These are phyloP conservation scores for Neoascochyta sp. DNA, from an alignment of 2,329 filamentous ascomycete genomes.

Conservation along the genomic window DNA sequence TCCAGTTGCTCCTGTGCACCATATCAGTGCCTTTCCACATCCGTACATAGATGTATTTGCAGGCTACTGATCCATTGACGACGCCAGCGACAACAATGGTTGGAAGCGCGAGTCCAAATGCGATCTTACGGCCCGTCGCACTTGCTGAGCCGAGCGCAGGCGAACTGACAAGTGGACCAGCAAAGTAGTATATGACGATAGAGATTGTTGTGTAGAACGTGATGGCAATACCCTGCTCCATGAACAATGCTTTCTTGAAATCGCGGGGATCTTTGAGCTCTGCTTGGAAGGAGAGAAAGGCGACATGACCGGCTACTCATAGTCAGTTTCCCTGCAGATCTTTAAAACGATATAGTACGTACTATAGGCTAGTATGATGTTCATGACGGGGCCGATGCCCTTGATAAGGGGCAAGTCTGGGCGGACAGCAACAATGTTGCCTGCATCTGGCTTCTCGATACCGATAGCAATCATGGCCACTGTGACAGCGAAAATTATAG, in stretches of 20 bases:
- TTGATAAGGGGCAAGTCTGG: slow-evolving; percentile 19
- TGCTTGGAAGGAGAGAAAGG: slow-evolving; percentile 64
- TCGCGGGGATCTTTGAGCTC: slow-evolving; percentile 61
- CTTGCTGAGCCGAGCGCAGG: slow-evolving; percentile 65
- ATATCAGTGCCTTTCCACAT: slow-evolving; percentile 57
- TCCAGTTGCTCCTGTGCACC: slow-evolving; percentile 20
- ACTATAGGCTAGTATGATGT: slow-evolving; percentile 70
- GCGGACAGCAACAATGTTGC: slow-evolving; percentile 23
- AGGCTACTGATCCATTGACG: slow-evolving; percentile 64
- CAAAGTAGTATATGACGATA: slow-evolving; percentile 65
- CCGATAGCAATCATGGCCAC: slow-evolving; percentile 66
- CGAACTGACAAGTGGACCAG: slow-evolving; percentile 58
- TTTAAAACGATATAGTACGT: slow-evolving; percentile 7
- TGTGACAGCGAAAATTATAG: slow-evolving; percentile 60
- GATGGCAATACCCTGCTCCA: slow-evolving; percentile 59
- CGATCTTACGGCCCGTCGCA: slow-evolving; percentile 56
- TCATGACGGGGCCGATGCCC: slow-evolving; percentile 40
- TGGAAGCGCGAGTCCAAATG: slow-evolving; percentile 65
- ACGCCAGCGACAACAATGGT: slow-evolving; percentile 70
- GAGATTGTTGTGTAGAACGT: slow-evolving; percentile 63
- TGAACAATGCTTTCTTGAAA: slow-evolving; percentile 60
- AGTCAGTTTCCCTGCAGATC: background rate
- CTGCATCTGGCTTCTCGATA: slow-evolving; percentile 44
- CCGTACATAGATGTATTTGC: slow-evolving; percentile 63
- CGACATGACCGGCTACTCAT: slow-evolving; percentile 54